A percentile compares a stretch with the other conserved stretches of the same genome.
Conservation (phyloP, 768 basidiomycete genomes). For the Phaffia tasmanica region DNA sequence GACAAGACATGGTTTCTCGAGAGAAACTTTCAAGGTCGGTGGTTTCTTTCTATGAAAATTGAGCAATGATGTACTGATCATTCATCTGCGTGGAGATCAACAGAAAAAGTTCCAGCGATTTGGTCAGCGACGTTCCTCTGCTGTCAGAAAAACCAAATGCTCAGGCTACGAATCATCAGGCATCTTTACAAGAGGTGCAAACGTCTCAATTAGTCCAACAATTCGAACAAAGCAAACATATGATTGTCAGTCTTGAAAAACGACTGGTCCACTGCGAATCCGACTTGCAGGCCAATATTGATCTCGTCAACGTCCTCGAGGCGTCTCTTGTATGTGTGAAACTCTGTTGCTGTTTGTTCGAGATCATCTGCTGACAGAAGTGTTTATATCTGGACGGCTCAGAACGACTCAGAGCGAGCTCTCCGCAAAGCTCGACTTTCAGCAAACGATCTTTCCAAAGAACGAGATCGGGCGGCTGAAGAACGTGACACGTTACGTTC, state of each 20-base stretch:
- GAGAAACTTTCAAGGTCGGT: neutral
- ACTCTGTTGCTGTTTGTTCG: neutral
- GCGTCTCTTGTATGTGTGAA: constrained; percentile 6
- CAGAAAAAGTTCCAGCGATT: neutral
- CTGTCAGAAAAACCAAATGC: neutral
- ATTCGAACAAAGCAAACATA: constrained; percentile 71
- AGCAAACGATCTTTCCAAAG: constrained; percentile 22
- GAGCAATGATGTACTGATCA: no score
- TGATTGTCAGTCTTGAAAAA: constrained; percentile 90
- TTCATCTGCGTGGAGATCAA: no score
- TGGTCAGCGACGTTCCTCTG: neutral
- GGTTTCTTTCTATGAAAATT: neutral
- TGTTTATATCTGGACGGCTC: neutral
- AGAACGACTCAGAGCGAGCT: constrained; percentile 26
- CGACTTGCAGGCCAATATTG: constrained; percentile 83
- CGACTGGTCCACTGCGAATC: constrained; percentile 85
- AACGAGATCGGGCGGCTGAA: constrained; percentile 17
- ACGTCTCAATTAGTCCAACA: constrained; percentile 51
- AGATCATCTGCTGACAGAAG: neutral
- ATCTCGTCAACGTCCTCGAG: constrained; percentile 42
- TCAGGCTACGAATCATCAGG: neutral
- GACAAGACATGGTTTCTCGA: constrained; percentile 12
- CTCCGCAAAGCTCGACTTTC: constrained; percentile 24
- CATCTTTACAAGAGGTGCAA: constrained; percentile 37
- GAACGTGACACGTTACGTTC: constrained; percentile 20